A percentile compares a stretch with the other conserved stretches of the same genome.
These are phyloP conservation scores for Wickerhamiella shivajii DNA, from an alignment of 805 yeast species.

Conservation along the genomic window DNA sequence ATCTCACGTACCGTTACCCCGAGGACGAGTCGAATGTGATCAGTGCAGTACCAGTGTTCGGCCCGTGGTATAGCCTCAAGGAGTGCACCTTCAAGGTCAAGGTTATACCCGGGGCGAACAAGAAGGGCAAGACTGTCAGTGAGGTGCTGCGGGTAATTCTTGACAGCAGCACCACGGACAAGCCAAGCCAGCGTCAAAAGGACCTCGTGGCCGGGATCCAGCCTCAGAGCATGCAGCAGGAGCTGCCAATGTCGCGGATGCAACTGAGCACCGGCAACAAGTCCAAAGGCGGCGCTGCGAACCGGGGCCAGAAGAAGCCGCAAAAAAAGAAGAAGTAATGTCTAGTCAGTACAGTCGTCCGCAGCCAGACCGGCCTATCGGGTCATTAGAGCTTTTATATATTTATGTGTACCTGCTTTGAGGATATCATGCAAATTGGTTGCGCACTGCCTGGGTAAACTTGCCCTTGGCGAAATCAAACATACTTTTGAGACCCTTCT, in stretches of 20 bases:
- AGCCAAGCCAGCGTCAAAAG: slow-evolving; percentile 12
- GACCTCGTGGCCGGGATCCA: slow-evolving; percentile 9
- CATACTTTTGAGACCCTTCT: slow-evolving; percentile 51
- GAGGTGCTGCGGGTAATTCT: slow-evolving; percentile 50
- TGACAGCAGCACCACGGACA: slow-evolving; percentile 23
- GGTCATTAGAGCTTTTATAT: too few species aligned
- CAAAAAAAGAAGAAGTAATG: slow-evolving; percentile 1
- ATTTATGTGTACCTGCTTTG: too few species aligned
- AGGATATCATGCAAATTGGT: slow-evolving; percentile 19
- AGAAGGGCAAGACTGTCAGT: slow-evolving; percentile 73
- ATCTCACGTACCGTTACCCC: slow-evolving; percentile 23
- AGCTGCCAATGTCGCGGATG: slow-evolving; percentile 9
- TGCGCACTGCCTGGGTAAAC: slow-evolving; percentile 37
- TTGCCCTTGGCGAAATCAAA: slow-evolving; percentile 79
- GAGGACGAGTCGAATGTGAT: slow-evolving; percentile 35
- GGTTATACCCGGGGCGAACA: slow-evolving; percentile 61
- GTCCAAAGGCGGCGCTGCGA: slow-evolving; percentile 4
- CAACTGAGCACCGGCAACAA: slow-evolving; percentile 6
- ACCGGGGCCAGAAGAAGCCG: slow-evolving; percentile 3
- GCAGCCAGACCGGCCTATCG: too few species aligned
- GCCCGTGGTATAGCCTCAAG: slow-evolving; percentile 74
- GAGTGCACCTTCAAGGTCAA: slow-evolving; percentile 72
- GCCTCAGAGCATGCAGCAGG: slow-evolving; percentile 8
- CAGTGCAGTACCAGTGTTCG: slow-evolving; percentile 73
- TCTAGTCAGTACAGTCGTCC: too few species aligned